Percentiles rank a stretch among this genome's conserved stretches.
phyloP scores from a whole-genome alignment of 2,329 filamentous ascomycete genomes.

The Monilinia vaccinii-corymbosi region DNA sequence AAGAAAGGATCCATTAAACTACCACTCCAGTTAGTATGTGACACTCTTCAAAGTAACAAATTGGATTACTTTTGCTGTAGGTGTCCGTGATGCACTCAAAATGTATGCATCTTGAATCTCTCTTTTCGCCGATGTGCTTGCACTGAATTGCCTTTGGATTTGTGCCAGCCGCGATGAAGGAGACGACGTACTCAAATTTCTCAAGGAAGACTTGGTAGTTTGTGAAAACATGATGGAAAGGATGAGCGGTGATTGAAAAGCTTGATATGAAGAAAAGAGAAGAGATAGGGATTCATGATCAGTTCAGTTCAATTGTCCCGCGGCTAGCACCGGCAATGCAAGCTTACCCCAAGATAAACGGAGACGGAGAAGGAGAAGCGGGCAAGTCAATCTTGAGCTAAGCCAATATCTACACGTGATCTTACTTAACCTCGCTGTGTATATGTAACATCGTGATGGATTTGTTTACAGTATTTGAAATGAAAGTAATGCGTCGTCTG shows the following conservation, averaged over 20 bases:
- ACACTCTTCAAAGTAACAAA: background rate
- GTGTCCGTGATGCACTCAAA: slow-evolving; percentile 79
- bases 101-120: slow-evolving; percentile 92
- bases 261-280: background rate
- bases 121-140: slow-evolving; percentile 39
- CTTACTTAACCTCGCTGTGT: too few species aligned
- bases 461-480: too few species aligned
- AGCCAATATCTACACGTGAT: too few species aligned
- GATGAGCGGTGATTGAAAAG: background rate
- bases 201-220: slow-evolving; percentile 22
- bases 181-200: slow-evolving; percentile 17
- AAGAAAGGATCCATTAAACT: slow-evolving; percentile 93
- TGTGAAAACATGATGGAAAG: slow-evolving; percentile 26
- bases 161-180: slow-evolving; percentile 34
- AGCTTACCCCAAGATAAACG: too few species aligned
- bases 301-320: too few species aligned
- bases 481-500: too few species aligned
- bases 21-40: background rate
- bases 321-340: too few species aligned
- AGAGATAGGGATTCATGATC: too few species aligned
- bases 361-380: too few species aligned
- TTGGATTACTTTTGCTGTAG: slow-evolving; percentile 65
- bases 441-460: too few species aligned
- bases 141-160: slow-evolving; percentile 42
- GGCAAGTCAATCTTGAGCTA: too few species aligned